Conservation (phyloP, 805 yeast species). For the Hemisphaericaspora nanyangensis region DNA sequence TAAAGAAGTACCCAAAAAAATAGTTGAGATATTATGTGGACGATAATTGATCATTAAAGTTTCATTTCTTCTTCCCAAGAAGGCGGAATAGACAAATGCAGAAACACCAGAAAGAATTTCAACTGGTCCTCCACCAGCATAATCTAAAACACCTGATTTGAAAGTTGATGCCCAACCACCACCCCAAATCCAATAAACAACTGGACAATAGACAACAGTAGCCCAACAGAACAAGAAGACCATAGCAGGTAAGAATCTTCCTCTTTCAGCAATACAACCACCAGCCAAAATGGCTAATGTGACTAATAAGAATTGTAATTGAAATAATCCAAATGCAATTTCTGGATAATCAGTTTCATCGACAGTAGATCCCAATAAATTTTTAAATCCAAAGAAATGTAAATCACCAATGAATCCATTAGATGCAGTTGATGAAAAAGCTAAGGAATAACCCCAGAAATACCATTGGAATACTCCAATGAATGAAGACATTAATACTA, state of each 20-base stretch:
- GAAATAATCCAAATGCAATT: constrained; percentile 79
- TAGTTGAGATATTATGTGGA: constrained; percentile 91
- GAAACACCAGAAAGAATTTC: constrained; percentile 89
- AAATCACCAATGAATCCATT: constrained; percentile 88
- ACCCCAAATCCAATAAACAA: constrained; percentile 96
- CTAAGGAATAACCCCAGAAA: constrained; percentile 96
- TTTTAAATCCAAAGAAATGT: constrained; percentile 75
- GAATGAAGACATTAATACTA: constrained; percentile 66
- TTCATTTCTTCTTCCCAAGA: constrained; percentile 72
- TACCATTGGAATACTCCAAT: constrained; percentile 89
- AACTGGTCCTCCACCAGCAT: constrained; percentile 98
- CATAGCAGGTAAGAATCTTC: constrained; percentile 80
- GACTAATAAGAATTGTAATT: constrained; percentile 89
- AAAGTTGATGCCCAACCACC: constrained; percentile 82
- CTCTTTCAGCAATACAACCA: constrained; percentile 84
- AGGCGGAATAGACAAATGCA: constrained; percentile 81
- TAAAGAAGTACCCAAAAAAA: constrained; percentile 81
- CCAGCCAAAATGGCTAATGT: constrained; percentile 90
- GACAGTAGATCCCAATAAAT: constrained; percentile 50
- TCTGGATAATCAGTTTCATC: constrained; percentile 63
- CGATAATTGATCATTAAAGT: constrained; percentile 81
- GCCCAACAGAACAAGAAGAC: constrained; percentile 84
- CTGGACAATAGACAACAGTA: constrained; percentile 88
- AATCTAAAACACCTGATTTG: constrained; percentile 89
- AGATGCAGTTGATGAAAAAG: constrained; percentile 75